Percentiles rank a stretch among this genome's conserved stretches.
Evolutionary conservation across 305 asterid species (phyloP).

Genomic region (Monarda citriodora): DNA sequence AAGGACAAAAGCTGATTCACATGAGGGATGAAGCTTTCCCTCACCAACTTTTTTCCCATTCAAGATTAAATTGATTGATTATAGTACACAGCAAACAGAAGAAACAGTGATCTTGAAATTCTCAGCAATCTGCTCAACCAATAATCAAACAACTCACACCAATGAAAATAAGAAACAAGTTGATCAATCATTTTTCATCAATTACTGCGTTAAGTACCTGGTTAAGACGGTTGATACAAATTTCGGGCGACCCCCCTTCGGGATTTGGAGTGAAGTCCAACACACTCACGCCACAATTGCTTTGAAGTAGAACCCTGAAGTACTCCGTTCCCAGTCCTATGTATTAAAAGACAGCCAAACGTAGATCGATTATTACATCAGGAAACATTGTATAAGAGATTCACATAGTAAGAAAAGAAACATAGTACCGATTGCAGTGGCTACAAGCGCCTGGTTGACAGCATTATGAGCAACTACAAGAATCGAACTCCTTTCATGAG

Average conservation of each 20-base stretch:
- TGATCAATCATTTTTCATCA: neutral
- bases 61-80: too few relatives aligned
- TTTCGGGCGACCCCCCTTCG: slow-evolving; percentile 56
- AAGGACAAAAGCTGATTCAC: slow-evolving; percentile 3
- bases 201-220: slow-evolving; percentile 47
- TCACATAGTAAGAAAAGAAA: neutral
- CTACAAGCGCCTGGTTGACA: slow-evolving; percentile 96
- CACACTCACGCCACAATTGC: slow-evolving; percentile 96
- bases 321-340: slow-evolving; percentile 83
- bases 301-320: slow-evolving; percentile 88
- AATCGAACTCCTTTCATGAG: slow-evolving; percentile 74
- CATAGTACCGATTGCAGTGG: slow-evolving; percentile 84
- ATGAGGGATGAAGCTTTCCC: neutral
- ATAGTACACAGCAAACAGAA: too few relatives aligned
- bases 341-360: slow-evolving; percentile 13
- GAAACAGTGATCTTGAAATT: too few relatives aligned
- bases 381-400: neutral
- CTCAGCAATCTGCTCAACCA: too few relatives aligned
- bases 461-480: slow-evolving; percentile 99
- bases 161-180: neutral
- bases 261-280: slow-evolving; percentile 86
- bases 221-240: slow-evolving; percentile 89
- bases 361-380: slow-evolving; percentile 1
- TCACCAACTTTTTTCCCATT: neutral
- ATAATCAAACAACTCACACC: neutral